A percentile compares a stretch with the other conserved stretches of the same genome.
phyloP scores from a whole-genome alignment of 2,329 filamentous ascomycete species.

The Neofusicoccum parvum region DNA sequence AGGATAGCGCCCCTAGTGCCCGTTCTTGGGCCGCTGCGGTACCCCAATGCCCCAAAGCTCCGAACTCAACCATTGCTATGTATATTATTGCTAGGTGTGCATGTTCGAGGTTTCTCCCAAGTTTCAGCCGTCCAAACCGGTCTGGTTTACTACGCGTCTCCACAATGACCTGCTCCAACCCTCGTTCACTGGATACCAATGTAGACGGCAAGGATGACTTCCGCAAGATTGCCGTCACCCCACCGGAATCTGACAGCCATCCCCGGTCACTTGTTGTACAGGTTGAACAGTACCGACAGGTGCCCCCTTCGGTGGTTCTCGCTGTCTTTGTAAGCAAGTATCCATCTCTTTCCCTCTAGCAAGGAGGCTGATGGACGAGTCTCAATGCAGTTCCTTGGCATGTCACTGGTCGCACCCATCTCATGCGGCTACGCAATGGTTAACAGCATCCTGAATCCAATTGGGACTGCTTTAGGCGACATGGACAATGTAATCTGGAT shows the following conservation, averaged over 20 bases:
- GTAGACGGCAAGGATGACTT: neutral
- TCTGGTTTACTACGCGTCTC: neutral
- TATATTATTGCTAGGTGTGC: neutral
- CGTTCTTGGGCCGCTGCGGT: neutral
- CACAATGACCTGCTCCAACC: neutral
- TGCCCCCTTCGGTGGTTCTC: neutral
- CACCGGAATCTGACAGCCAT: neutral
- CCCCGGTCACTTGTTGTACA: neutral
- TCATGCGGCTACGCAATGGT: constrained; percentile 27
- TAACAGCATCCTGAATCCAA: constrained; percentile 26
- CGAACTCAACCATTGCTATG: neutral
- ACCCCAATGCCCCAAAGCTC: neutral
- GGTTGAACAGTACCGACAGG: neutral
- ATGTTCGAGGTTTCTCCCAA: neutral
- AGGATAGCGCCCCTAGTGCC: neutral
- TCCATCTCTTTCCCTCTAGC: neutral
- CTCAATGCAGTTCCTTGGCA: constrained; percentile 25
- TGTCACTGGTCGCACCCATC: constrained; percentile 28
- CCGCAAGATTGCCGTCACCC: neutral
- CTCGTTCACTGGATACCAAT: neutral
- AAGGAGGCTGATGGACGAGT: neutral
- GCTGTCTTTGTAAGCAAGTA: neutral
- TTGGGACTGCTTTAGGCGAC: constrained; percentile 25
- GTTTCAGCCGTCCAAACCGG: neutral
- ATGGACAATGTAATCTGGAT: constrained; percentile 30